phyloP scores from a whole-genome alignment of 805 yeast genomes.

The Cephaloascus fragrans region DNA sequence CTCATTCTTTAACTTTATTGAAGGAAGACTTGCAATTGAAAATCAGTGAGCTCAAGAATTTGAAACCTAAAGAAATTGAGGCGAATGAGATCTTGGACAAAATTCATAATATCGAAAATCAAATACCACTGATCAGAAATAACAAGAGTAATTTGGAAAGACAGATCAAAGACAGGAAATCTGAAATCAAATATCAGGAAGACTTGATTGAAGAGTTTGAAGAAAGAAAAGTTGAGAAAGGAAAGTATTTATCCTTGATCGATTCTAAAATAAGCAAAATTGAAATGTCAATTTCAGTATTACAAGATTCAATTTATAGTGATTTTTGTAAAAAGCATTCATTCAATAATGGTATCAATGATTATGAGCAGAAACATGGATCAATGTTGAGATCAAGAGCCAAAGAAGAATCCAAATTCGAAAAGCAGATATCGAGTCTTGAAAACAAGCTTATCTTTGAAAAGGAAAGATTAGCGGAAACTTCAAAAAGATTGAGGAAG shows the following conservation, averaged over 20 bases:
- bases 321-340: slow-evolving; percentile 48
- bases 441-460: slow-evolving; percentile 60
- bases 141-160: slow-evolving; percentile 34
- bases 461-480: slow-evolving; percentile 44
- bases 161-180: slow-evolving; percentile 29
- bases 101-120: slow-evolving; percentile 33
- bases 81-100: slow-evolving; percentile 52
- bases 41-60: slow-evolving; percentile 28
- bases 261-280: slow-evolving; percentile 5
- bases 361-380: slow-evolving; percentile 66
- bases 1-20: slow-evolving; percentile 37
- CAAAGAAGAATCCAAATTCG: slow-evolving; percentile 50
- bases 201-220: slow-evolving; percentile 11
- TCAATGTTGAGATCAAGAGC: slow-evolving; percentile 42
- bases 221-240: slow-evolving; percentile 8
- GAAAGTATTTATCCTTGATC: slow-evolving; percentile 6
- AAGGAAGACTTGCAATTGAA: slow-evolving; percentile 40
- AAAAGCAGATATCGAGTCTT: slow-evolving; percentile 51
- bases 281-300: not conserved
- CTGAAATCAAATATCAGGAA: slow-evolving; percentile 44
- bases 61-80: slow-evolving; percentile 42
- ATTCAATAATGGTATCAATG: slow-evolving; percentile 40
- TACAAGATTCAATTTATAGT: slow-evolving; percentile 37
- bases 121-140: slow-evolving; percentile 32
- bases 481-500: slow-evolving; percentile 33